Conservation (phyloP, 2,329 filamentous ascomycete genomes). For the Epichloe amarillans region DNA sequence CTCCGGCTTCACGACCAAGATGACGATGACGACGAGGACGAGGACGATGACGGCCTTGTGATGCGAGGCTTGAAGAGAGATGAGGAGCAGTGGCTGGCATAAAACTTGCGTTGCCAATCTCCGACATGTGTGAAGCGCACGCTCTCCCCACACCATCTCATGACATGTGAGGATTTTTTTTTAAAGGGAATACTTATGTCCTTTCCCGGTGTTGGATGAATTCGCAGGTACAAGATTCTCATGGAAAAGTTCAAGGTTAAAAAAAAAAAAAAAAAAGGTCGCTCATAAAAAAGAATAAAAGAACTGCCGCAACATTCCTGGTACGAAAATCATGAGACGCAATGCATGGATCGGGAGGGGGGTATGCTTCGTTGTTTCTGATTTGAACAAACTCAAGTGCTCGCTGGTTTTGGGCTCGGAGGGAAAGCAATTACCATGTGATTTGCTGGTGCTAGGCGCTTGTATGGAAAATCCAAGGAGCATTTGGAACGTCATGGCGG, state of each 20-base stretch:
- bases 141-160: neutral
- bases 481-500: too few species aligned
- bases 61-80: slow-evolving; percentile 44
- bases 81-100: slow-evolving; percentile 48
- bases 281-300: neutral
- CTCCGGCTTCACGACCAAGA: slow-evolving; percentile 28
- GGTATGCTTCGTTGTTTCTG: neutral
- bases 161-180: neutral
- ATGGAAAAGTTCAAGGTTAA: neutral
- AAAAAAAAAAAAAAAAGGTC: neutral
- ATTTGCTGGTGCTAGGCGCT: too few species aligned
- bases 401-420: neutral
- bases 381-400: neutral
- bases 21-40: slow-evolving; percentile 31
- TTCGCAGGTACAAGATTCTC: neutral
- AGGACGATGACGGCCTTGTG: slow-evolving; percentile 44
- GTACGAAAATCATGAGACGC: neutral
- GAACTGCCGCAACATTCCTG: neutral
- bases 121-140: neutral
- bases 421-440: neutral
- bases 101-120: neutral
- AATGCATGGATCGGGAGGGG: neutral
- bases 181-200: neutral
- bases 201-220: neutral
- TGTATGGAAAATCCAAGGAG: too few species aligned